Conservation (phyloP, 2,329 filamentous ascomycete genomes). For the Escovopsis sp. region DNA sequence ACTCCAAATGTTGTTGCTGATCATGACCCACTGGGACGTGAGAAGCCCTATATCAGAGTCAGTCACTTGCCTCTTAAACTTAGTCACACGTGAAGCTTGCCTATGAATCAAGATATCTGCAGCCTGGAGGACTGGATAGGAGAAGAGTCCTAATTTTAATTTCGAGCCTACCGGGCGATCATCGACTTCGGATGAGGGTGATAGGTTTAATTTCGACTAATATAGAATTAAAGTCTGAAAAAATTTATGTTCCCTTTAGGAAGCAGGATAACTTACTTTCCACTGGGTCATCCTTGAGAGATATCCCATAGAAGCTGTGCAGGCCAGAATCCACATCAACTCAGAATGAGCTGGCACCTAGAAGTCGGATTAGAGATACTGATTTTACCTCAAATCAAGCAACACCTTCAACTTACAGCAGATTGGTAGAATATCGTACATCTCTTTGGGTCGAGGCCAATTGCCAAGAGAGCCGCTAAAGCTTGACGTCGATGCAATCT, state of each 20-base stretch:
- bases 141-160: slow-evolving; percentile 81
- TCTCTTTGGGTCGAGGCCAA: slow-evolving; percentile 66
- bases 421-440: slow-evolving; percentile 75
- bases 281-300: slow-evolving; percentile 98
- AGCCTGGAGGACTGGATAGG: slow-evolving; percentile 89
- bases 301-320: slow-evolving; percentile 81
- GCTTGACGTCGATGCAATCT: slow-evolving; percentile 54
- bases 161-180: slow-evolving; percentile 41
- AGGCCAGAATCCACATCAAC: slow-evolving; percentile 94
- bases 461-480: slow-evolving; percentile 66
- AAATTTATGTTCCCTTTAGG: background rate
- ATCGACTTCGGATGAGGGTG: slow-evolving; percentile 41
- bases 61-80: background rate
- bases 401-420: slow-evolving; percentile 46
- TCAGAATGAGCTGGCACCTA: slow-evolving; percentile 69
- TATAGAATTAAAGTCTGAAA: background rate
- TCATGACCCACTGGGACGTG: slow-evolving; percentile 97
- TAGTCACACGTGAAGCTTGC: slow-evolving; percentile 20
- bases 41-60: slow-evolving; percentile 45
- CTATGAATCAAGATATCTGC: slow-evolving; percentile 84
- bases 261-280: slow-evolving; percentile 47
- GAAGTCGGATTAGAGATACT: background rate
- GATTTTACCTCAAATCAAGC: background rate
- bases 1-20: slow-evolving; percentile 86
- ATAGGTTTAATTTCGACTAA: slow-evolving; percentile 46